Evolutionary conservation across 2,329 filamentous ascomycete species (phyloP), one percentile per base, ranked within the genome.

Genomic region (Fusarium chuoi): DNA sequence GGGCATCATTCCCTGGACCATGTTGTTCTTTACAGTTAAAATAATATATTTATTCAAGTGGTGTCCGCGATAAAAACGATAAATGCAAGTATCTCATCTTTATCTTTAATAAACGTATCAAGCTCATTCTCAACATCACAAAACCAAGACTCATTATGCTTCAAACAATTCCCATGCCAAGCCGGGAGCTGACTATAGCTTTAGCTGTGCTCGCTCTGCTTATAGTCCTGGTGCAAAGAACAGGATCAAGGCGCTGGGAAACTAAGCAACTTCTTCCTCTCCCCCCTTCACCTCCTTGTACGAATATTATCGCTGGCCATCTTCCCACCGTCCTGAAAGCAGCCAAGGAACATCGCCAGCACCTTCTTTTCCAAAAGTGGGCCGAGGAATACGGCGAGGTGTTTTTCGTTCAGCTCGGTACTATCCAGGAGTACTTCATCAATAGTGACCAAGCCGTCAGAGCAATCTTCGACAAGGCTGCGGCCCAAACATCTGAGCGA

Each of bases 401-500:
- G n/a, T 54, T 38, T 22, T 54, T 54, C 35, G 49, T 54, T 2
- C 24, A 38, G 33, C 24, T 54, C 7, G 49, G 49, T 17, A 26
- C 33, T 17, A 22, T 54, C 10, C 49, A 54, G 24, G 49, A 38
- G 24, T 54, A 38, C 49, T 54, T 54, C 33, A 54, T 54, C 18
- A 54, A 54, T 18, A 54, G 33, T n/a, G 49, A 54, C 20, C 49
- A 54, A 26, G 33, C 49, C 13, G 49, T 38, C 10, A 22, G 18
- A n/a, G 49, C 49, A 22, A 54, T 54, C n/a, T 54, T 54, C 49
- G 49, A 54, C 49, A 54, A 54, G 24, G 33, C 33, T 15, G 49
- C 49, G 18, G 24, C 49, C 10, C 49, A 54, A 28, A 26, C 49
- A 26, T 54, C 49, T 17, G 49, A 54, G 11, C 33, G 49, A 22